phyloP scores from a whole-genome alignment of 345 rosid genomes.

The Corchorus olitorius region DNA sequence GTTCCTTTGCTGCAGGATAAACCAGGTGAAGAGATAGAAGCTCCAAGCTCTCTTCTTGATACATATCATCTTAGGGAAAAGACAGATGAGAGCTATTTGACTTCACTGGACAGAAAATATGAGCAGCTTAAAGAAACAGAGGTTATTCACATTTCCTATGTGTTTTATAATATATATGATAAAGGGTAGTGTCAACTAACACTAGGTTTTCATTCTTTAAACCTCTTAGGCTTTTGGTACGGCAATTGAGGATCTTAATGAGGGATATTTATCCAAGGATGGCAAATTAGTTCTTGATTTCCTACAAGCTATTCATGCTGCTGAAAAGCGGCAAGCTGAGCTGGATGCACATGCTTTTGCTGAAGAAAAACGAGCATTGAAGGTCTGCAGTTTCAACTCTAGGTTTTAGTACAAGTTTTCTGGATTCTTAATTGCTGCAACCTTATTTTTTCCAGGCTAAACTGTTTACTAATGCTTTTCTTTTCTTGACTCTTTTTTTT shows the following conservation, averaged over 20 bases:
- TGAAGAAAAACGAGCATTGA: conserved; percentile 67
- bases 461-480: not conserved
- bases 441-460: not conserved
- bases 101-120: conserved; percentile 16
- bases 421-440: conserved; percentile 18
- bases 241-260: conserved; percentile 57
- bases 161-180: conserved; percentile 11
- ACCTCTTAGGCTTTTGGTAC: conserved; percentile 49
- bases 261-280: conserved; percentile 54
- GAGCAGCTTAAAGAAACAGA: conserved; percentile 39
- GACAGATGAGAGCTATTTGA: conserved; percentile 36
- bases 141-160: conserved; percentile 37
- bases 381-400: conserved; percentile 44
- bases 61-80: conserved; percentile 65
- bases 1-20: conserved; percentile 39
- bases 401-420: conserved; percentile 12
- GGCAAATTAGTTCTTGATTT: conserved; percentile 81
- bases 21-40: conserved; percentile 32
- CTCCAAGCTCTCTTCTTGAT: conserved; percentile 63
- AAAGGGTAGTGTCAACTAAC: conserved; percentile 14
- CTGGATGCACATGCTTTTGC: conserved; percentile 78
- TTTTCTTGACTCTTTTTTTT: not conserved
- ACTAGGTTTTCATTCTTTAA: conserved; percentile 26
- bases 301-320: conserved; percentile 86
- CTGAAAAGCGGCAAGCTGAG: conserved; percentile 90